Conservation (phyloP, 108 stramenopile species). For the Schizochytrium sp. region DNA sequence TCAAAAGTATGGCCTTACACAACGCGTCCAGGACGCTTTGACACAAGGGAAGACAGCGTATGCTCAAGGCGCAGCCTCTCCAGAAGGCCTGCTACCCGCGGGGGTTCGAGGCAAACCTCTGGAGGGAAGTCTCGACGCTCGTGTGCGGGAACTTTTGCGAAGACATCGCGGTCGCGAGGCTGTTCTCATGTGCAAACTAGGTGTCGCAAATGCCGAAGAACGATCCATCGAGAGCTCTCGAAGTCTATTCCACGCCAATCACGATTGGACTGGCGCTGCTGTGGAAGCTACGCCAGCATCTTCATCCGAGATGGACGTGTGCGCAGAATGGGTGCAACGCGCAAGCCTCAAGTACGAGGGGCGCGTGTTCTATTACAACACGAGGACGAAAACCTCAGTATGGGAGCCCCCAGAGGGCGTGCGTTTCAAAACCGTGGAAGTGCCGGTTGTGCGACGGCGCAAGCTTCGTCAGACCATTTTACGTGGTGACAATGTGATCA, state of each 20-base stretch:
- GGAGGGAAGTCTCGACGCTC: background rate
- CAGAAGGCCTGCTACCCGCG: background rate
- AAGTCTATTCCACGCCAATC: background rate
- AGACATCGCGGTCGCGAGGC: background rate
- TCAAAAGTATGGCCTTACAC: background rate
- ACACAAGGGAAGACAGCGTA: background rate
- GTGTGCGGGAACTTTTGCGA: background rate
- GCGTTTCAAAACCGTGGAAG: background rate
- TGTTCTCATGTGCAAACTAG: background rate
- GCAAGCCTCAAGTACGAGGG: background rate
- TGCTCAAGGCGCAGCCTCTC: background rate
- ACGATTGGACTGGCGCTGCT: background rate
- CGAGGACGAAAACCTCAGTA: background rate
- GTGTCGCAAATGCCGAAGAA: background rate
- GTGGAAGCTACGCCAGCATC: background rate
- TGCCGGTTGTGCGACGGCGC: background rate
- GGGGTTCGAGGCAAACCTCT: background rate
- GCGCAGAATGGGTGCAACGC: background rate
- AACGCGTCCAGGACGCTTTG: background rate
- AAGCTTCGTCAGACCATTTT: background rate
- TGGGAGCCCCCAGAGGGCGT: background rate
- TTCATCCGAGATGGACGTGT: background rate
- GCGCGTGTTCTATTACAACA: background rate
- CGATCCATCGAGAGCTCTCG: background rate
- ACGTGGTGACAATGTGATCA: background rate